Base-by-base conservation (phyloP, 352 stramenopile genomes). In the Salisapilia sapeloensis region DNA sequence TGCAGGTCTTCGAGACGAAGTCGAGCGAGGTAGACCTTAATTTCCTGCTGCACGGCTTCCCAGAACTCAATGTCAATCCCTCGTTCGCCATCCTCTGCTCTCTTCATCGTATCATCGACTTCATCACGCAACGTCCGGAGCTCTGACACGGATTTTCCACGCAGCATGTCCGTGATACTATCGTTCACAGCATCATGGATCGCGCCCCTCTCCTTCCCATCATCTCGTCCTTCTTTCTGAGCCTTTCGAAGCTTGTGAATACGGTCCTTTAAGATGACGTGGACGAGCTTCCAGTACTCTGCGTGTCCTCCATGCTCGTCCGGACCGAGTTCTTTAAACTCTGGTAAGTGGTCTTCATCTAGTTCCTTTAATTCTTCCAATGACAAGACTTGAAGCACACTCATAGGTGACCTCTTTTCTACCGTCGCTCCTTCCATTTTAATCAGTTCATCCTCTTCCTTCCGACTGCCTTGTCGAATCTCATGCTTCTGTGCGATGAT, bases 21-120 rank as follows among this genome's bases (percentile, higher is more conserved):
- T 18, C 93, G 85, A 8, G 92, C 87, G 33, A 93, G 50, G 49
- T 94, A 86, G 15, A 97, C 89, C 24, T 79, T 45, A 29, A 97
- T 75, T 52, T 97, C 80, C 46, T 92, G 60, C 10, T 89, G 40
- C 2, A 97, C 91, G 38, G 81, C 71, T 38, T 93, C 70, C 87
- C 92, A 98, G 46, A 96, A 98, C 28, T 91, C 79, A 1, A 80
- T 71, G 59, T 97, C 89, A 11, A 95, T 66, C 2, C 78, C 83
- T 36, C 14, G 13, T 0, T 52, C 40, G 1, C 50, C 67, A 24
- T 44, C 67, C 4, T 38, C 56, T 0, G 59, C 69, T 36, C 61
- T 70, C 9, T 50, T 52, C 31, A 91, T 70, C 4, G 75, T 91
- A 12, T 60, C 50, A 10, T 60, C 53, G 3, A 86, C 75, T 30